These are phyloP conservation scores for Psilocybe mexicana DNA, from an alignment of 1,284 basidiomycete species.

Conservation along the genomic window DNA sequence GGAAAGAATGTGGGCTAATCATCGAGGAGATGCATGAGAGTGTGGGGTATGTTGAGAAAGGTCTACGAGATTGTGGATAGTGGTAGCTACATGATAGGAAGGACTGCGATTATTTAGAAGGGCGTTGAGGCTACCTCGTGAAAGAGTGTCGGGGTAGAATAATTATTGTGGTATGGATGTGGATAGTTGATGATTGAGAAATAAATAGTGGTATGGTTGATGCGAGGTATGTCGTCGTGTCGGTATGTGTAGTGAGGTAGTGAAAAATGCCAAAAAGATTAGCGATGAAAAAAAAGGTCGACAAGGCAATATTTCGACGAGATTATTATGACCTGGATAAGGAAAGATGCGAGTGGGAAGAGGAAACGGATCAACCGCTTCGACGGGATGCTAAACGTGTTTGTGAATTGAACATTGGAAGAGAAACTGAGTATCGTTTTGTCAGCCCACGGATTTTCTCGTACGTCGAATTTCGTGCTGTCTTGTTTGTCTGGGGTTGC, in stretches of 20 bases:
- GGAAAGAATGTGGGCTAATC: neutral
- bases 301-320: neutral
- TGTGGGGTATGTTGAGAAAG: neutral
- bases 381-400: conserved; percentile 9
- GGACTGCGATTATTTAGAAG: neutral
- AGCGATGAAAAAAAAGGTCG: neutral
- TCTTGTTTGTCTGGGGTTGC: neutral
- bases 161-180: neutral
- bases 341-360: neutral
- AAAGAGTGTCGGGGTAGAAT: neutral
- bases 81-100: conserved; percentile 6
- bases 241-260: neutral
- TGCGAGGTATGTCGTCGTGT: conserved; percentile 5
- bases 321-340: neutral
- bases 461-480: conserved; percentile 25
- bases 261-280: neutral
- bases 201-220: conserved; percentile 3
- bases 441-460: conserved; percentile 40
- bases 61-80: neutral
- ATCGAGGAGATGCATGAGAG: neutral
- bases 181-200: neutral
- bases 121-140: neutral
- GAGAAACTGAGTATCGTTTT: conserved; percentile 47
- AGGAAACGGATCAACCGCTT: conserved; percentile 15
- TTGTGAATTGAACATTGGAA: conserved; percentile 34